Percentiles rank a stretch among this genome's conserved stretches.
These are phyloP conservation scores for Coprinellus micaceus DNA, from an alignment of 768 basidiomycete species.

Conservation along the genomic window DNA sequence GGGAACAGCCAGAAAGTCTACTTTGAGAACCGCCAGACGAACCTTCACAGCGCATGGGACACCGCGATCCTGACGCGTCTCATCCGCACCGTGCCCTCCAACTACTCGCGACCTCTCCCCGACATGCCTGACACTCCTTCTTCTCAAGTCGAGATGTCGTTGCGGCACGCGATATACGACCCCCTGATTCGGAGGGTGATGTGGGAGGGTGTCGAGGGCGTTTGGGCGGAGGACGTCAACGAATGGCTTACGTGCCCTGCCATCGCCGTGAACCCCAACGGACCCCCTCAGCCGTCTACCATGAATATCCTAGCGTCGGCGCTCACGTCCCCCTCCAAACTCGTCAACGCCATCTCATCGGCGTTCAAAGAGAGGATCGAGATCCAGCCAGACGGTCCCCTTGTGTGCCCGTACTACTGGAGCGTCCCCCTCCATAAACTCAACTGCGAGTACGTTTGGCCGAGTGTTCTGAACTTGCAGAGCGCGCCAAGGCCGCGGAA, in stretches of 20 bases:
- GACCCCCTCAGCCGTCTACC: background rate
- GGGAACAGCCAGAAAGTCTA: slow-evolving; percentile 77
- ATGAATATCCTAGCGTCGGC: background rate
- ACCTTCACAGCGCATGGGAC: slow-evolving; percentile 91
- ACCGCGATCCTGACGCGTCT: slow-evolving; percentile 75
- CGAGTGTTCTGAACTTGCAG: slow-evolving; percentile 35
- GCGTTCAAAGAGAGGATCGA: slow-evolving; percentile 17
- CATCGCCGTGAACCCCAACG: background rate
- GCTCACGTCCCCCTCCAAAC: background rate
- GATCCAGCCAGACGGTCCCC: slow-evolving; percentile 23
- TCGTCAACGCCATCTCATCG: background rate
- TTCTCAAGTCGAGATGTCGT: slow-evolving; percentile 14
- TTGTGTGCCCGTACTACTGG: slow-evolving; percentile 79
- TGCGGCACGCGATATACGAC: slow-evolving; percentile 83
- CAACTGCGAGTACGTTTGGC: slow-evolving; percentile 85
- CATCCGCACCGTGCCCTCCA: slow-evolving; percentile 64
- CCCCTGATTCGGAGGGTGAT: slow-evolving; percentile 54
- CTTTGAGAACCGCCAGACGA: slow-evolving; percentile 61
- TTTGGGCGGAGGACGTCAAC: slow-evolving; percentile 2
- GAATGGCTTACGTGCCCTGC: slow-evolving; percentile 7
- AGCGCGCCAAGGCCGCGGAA: background rate
- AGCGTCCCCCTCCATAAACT: slow-evolving; percentile 65
- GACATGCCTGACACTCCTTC: slow-evolving; percentile 28
- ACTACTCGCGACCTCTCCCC: slow-evolving; percentile 77
- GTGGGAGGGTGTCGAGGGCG: slow-evolving; percentile 10